Evolutionary conservation across 2,329 filamentous ascomycete genomes (phyloP).

Genomic region (Ophiostoma novo-ulmi): DNA sequence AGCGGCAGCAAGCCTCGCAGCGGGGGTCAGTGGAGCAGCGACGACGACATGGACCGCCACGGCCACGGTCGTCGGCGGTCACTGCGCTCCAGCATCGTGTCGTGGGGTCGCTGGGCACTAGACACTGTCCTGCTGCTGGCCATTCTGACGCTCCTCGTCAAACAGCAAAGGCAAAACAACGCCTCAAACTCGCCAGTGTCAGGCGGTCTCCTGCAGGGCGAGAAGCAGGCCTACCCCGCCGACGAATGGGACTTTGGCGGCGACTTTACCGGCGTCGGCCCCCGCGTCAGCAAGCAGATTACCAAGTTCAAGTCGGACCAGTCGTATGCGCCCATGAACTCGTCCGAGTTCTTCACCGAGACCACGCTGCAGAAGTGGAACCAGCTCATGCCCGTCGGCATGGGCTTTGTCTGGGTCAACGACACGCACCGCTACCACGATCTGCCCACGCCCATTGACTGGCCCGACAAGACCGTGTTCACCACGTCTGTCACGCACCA

Average conservation of each 20-base stretch:
- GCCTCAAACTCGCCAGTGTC: conserved; percentile 15
- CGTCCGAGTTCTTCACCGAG: conserved; percentile 37
- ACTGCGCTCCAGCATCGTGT: conserved; percentile 34
- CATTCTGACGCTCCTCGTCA: conserved; percentile 37
- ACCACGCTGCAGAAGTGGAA: conserved; percentile 37
- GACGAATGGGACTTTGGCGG: conserved; percentile 35
- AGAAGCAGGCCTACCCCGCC: conserved; percentile 12
- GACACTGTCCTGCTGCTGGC: conserved; percentile 38
- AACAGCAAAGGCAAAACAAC: conserved; percentile 29
- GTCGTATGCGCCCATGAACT: conserved; percentile 36
- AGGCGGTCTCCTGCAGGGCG: conserved; percentile 21
- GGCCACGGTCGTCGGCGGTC: conserved; percentile 32
- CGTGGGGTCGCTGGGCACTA: conserved; percentile 37
- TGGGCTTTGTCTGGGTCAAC: conserved; percentile 38
- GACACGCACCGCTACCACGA: conserved; percentile 37
- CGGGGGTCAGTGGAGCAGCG: conserved; percentile 23
- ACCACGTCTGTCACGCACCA: conserved; percentile 38
- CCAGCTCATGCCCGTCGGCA: conserved; percentile 36
- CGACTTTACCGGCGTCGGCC: conserved; percentile 37
- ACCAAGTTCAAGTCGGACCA: conserved; percentile 35
- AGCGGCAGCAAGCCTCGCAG: conserved; percentile 16
- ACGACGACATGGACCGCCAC: conserved; percentile 20
- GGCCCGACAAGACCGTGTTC: conserved; percentile 36
- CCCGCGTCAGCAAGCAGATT: conserved; percentile 34
- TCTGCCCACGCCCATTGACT: conserved; percentile 36